Base-by-base conservation (phyloP, 257 asterid species). In the Datura wrightii region DNA sequence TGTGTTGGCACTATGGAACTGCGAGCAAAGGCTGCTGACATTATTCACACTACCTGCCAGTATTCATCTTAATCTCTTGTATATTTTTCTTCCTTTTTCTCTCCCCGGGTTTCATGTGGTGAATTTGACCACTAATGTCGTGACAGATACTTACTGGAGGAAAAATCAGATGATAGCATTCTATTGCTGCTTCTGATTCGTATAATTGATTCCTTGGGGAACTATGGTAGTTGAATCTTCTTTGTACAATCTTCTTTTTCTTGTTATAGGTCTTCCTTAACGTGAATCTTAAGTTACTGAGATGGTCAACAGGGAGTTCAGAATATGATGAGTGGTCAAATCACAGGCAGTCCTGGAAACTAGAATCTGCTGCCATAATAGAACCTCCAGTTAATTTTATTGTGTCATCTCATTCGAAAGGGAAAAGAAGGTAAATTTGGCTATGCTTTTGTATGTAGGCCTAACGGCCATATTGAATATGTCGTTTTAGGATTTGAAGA, bases 161-260 rank as follows among this genome's bases (percentile, higher is more conserved):
- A 94, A 90, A 97, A 95, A 90, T 93, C 98, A 55, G 99, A 97
- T 87, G 99, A 97, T 88, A 97, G 99, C 96, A 95, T 97, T 87
- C 90, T 97, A 39, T 87, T 97, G 85, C 89, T 97, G 79, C 98
- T 95, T 42, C 93, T 97, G 84, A 93, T 95, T 90, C 97, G 97
- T 86, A 88, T 97, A 90, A 95, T 97, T 92, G 98, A 97, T 89
- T 88, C 97, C 80, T 85, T 97, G 86, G 99, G 93, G 87, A 97
- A 95, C 89, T 93, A 95, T 83, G 99, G 99, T 97, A 90, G 87
- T 82, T 86, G 74, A 66, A 79, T 41, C 82, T 85, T 53, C 31
- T 37, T 52, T 67, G 62, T 67, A 83, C 31, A n/a, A 16, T 76
- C 80, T 36, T 46, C 69, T 79, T 69, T 55, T 72, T 58, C 69